Evolutionary conservation across 2,329 filamentous ascomycete genomes (phyloP), one percentile per base, ranked within the genome.

Genomic region (Talaromyces sp.): DNA sequence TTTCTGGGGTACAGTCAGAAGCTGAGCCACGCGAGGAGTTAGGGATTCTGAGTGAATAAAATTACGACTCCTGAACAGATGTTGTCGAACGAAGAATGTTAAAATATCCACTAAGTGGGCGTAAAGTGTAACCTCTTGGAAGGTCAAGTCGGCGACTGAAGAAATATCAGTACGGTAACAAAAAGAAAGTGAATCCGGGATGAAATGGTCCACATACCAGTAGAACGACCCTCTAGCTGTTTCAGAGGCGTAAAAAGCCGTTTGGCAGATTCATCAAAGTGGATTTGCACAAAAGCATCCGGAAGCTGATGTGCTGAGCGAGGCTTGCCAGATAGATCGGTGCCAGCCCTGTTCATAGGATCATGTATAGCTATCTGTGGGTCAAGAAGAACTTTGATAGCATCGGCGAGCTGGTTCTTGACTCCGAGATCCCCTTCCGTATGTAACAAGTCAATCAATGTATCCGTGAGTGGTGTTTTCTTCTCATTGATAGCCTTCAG

Each of bases 371-470:
- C 80, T 51, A 84, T 73, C 73, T 86, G 75, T 70, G 91, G 80
- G 64, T 97, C 94, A 36, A 99, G 81, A 10, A 99, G 80, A 21
- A 97, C 89, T 75, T 96, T 97, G 70, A 99, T 87, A 7, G 93
- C 91, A 76, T 99, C 94, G 2, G 92, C 91, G 67, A 97, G 88
- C 72, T 97, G 94, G 28, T 91, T 91, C 75, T 96, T 97, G 62
- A 97, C 91, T 0, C 94, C 94, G 15, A 97, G 79, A 69, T 99
- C 94, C 17, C 89, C 88, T 75, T 99, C 94, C 1, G 94, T 86
- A 48, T 97, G 81, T 1, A 99, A 82, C 41, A 99, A 80, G 65
- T 97, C 93, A 59, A 97, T 96, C 40, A 99, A 78, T 0, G 90
- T 95, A 70, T 97, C 94, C 1, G 91, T 97, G 56, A 99, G 76